Evolutionary conservation across 1,139 yeast species (phyloP).

Genomic region (Yamadazyma buinensis): DNA sequence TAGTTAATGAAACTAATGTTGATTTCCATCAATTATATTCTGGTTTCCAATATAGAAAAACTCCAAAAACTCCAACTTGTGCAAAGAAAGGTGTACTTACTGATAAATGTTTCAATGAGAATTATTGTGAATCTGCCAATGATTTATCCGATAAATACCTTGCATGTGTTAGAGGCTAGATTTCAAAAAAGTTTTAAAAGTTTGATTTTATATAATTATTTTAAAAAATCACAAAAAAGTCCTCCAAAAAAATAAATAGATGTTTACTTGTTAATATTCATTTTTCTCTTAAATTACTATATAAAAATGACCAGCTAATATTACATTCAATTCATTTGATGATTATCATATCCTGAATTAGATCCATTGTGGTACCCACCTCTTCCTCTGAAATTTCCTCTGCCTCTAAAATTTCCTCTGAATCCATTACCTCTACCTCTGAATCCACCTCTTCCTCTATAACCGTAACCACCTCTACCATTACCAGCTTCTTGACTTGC

Average conservation of each 20-base stretch:
- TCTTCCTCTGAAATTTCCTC: constrained; percentile 26
- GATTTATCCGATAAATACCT: constrained; percentile 9
- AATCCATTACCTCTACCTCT: constrained; percentile 13
- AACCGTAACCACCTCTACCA: constrained; percentile 23
- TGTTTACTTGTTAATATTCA: too few species aligned
- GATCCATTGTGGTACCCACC: constrained; percentile 15
- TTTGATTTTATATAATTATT: too few species aligned
- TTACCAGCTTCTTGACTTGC: constrained; percentile 35
- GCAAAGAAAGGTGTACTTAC: constrained; percentile 26
- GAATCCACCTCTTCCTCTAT: constrained; percentile 21
- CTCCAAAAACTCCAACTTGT: constrained; percentile 50
- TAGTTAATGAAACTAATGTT: constrained; percentile 8
- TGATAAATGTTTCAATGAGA: constrained; percentile 34
- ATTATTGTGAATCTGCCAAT: constrained; percentile 35
- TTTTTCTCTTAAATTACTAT: too few species aligned
- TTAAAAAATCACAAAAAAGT: too few species aligned
- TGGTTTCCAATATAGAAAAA: constrained; percentile 44
- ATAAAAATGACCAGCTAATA: too few species aligned
- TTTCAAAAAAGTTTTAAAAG: not conserved
- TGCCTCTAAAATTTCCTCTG: constrained; percentile 13
- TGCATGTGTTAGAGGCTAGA: constrained; percentile 6
- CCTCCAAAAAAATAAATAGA: too few species aligned
- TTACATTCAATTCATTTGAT: too few species aligned
- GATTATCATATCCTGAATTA: too few species aligned
- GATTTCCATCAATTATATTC: constrained; percentile 45